A percentile compares a stretch with the other conserved stretches of the same genome.
These are phyloP conservation scores for Talaromyces amestolkiae DNA, from an alignment of 2,329 filamentous ascomycete species.

Conservation along the genomic window DNA sequence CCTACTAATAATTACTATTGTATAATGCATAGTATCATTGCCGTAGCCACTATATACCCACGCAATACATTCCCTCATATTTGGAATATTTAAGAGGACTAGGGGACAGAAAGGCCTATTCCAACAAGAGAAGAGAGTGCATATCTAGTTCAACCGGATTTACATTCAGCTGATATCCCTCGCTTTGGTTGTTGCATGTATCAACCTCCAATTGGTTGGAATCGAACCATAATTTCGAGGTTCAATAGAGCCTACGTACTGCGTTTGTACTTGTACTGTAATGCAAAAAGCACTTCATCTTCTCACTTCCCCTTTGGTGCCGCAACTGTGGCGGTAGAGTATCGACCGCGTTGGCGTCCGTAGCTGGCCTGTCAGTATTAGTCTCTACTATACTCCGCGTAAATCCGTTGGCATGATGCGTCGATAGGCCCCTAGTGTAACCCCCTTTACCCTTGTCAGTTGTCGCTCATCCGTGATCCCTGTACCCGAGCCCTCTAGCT, in stretches of 20 bases:
- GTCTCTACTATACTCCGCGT: neutral
- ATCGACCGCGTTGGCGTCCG: neutral
- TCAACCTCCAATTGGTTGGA: neutral
- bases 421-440: neutral
- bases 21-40: neutral
- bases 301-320: neutral
- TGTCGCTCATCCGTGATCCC: neutral
- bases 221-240: neutral
- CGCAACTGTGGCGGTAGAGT: neutral
- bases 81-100: neutral
- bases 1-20: neutral
- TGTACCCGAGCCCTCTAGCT: slow-evolving; percentile 3
- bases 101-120: neutral
- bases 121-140: slow-evolving; percentile 2
- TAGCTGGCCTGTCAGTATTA: neutral
- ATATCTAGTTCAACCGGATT: slow-evolving; percentile 1
- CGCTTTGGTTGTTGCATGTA: slow-evolving; percentile 11
- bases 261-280: neutral
- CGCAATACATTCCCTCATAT: neutral
- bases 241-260: neutral
- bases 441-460: slow-evolving; percentile 2
- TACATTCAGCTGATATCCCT: slow-evolving; percentile 15
- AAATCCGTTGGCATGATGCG: neutral
- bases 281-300: neutral
- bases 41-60: neutral